phyloP scores from a whole-genome alignment of 2,329 filamentous ascomycete species.

The Pestalotiopsis sp. region DNA sequence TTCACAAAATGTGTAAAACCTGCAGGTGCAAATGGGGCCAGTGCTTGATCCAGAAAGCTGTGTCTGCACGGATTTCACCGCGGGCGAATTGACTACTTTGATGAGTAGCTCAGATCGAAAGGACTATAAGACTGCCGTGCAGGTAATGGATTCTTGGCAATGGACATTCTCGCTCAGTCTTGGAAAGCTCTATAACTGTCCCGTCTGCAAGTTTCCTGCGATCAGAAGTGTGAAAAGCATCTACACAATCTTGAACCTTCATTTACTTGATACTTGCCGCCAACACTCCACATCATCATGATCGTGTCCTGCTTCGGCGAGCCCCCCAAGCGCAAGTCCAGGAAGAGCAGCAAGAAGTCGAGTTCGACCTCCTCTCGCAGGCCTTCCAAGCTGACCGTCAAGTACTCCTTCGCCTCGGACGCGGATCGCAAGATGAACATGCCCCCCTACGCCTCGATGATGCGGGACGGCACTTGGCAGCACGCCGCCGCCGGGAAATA shows the following conservation, averaged over 20 bases:
- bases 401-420: background rate
- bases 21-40: background rate
- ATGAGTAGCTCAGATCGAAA: background rate
- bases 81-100: background rate
- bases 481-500: background rate
- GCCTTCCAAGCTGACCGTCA: background rate
- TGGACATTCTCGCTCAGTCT: too few species aligned
- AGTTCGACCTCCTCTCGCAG: background rate
- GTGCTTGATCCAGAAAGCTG: background rate
- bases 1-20: background rate
- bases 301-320: conserved; percentile 7
- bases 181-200: too few species aligned
- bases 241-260: background rate
- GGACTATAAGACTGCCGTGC: background rate
- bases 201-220: background rate
- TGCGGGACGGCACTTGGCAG: background rate
- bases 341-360: background rate
- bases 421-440: background rate
- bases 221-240: background rate
- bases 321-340: conserved; percentile 1
- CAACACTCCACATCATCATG: background rate
- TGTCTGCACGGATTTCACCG: background rate
- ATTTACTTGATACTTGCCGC: background rate
- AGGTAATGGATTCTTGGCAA: background rate
- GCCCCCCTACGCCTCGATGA: background rate